Evolutionary conservation across 345 rosid genomes (phyloP), one percentile per base, ranked within the genome.

Genomic region (Populus davidiana): DNA sequence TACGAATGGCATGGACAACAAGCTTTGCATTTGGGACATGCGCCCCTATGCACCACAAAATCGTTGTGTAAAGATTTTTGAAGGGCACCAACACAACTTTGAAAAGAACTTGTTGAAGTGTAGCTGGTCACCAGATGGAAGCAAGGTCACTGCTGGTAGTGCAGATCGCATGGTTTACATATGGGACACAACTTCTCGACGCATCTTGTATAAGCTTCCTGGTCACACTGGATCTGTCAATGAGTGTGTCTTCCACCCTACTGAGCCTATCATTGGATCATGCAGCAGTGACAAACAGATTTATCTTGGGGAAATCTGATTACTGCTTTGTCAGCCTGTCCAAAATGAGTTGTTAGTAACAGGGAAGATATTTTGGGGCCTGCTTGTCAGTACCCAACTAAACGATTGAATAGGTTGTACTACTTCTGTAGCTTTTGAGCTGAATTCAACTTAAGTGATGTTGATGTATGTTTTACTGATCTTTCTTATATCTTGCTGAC

Each of bases 21-120:
- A 91, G 93, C 97, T 96, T 54, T 91, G 90, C 80, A 91, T 96
- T 39, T 96, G 98, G 98, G 98, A 96, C 75, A 93, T 93, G 98
- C 94, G 97, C 36, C 99, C 99, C 14, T 96, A 92, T 1, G 98
- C 99, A 5, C 97, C 98, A 10, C 98, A 93, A 68, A 91, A 96
- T 80, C 98, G 98, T 18, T 96, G 99, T 35, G 98, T 92, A 25
- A 96, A 96, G 87, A 78, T 91, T 66, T 78, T 96, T 47, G 99
- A 92, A 78, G 99, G 98, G 6, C 99, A 93, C 84, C 99, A 93
- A 41, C 98, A 96, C 89, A 96, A 93, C 82, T 96, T 96, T 13
- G 99, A 96, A 78, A 96, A 96, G 97, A 96, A 88, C 79, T 71
- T 92, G 80, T 77, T 92, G 82, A 96, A 96, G 80, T 96, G 97